Percentiles rank a stretch among this genome's conserved stretches.
Conservation (phyloP, 176 grass and related monocot species). For the Phyllostachys edulis region DNA sequence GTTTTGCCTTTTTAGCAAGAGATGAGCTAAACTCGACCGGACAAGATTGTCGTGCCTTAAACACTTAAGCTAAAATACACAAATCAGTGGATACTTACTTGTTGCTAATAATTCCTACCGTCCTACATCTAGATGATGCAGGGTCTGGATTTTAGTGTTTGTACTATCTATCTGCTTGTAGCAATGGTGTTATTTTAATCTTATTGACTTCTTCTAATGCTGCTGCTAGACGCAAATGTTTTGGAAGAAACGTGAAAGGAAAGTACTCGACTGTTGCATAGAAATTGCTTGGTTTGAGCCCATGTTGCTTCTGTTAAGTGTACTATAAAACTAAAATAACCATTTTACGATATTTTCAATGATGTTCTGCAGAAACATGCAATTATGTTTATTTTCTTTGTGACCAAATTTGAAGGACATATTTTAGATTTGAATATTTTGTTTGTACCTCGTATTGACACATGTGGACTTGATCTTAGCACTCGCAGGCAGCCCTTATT, state of each 20-base stretch:
- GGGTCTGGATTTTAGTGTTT: background rate
- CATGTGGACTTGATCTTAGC: too few species aligned
- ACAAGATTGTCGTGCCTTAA: background rate
- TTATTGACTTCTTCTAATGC: background rate
- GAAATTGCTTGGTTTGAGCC: background rate
- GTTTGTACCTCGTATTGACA: too few species aligned
- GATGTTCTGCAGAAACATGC: background rate
- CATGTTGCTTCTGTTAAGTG: background rate
- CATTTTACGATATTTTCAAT: background rate
- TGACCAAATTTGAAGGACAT: background rate
- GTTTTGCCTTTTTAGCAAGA: background rate
- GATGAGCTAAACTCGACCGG: background rate
- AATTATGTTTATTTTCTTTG: background rate
- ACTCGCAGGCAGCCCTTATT: too few species aligned
- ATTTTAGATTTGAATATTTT: too few species aligned
- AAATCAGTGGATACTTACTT: background rate
- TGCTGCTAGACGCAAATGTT: slow-evolving; percentile 7
- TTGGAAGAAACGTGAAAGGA: slow-evolving; percentile 25
- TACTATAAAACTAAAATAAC: background rate
- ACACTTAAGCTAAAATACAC: background rate
- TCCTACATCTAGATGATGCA: background rate
- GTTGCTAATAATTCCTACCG: background rate
- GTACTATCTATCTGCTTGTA: background rate
- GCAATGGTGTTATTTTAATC: background rate
- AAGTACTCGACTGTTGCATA: slow-evolving; percentile 5